Conservation (phyloP, 2,329 filamentous ascomycete species). For the Akanthomyces dipterigenus region DNA sequence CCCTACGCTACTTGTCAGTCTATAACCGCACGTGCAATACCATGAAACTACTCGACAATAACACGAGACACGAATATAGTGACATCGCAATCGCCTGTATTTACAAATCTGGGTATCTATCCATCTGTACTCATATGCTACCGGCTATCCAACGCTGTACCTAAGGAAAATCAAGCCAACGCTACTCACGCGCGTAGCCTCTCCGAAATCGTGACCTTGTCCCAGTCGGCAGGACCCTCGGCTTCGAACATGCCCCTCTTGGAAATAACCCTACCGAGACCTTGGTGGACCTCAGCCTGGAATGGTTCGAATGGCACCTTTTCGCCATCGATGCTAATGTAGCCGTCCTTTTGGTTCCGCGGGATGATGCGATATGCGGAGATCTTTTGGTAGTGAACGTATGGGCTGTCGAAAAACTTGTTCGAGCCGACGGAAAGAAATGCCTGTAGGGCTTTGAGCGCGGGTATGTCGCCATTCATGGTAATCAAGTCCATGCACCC, state of each 20-base stretch:
- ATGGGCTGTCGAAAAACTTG: constrained; percentile 70
- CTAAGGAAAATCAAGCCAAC: background rate
- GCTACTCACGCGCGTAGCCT: constrained; percentile 20
- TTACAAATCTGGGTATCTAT: constrained; percentile 3
- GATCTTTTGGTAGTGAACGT: constrained; percentile 78
- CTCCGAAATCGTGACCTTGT: constrained; percentile 30
- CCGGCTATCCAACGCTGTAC: background rate
- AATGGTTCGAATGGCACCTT: constrained; percentile 79
- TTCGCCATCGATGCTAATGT: constrained; percentile 93
- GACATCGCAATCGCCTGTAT: background rate
- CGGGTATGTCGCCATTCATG: constrained; percentile 68
- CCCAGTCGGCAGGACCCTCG: constrained; percentile 46
- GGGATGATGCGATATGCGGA: constrained; percentile 82
- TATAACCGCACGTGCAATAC: too few relatives aligned
- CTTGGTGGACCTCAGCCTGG: constrained; percentile 81
- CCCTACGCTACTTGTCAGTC: too few relatives aligned
- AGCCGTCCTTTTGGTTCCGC: constrained; percentile 62
- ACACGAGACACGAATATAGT: background rate
- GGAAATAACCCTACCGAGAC: constrained; percentile 77
- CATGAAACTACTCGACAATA: background rate
- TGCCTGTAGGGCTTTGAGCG: constrained; percentile 59
- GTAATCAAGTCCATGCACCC: constrained; percentile 80
- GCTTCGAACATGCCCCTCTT: constrained; percentile 68
- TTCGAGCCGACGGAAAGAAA: constrained; percentile 66
- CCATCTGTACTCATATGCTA: background rate